phyloP scores from a whole-genome alignment of 1,139 yeast genomes.

The Yamadazyma friedrichii region DNA sequence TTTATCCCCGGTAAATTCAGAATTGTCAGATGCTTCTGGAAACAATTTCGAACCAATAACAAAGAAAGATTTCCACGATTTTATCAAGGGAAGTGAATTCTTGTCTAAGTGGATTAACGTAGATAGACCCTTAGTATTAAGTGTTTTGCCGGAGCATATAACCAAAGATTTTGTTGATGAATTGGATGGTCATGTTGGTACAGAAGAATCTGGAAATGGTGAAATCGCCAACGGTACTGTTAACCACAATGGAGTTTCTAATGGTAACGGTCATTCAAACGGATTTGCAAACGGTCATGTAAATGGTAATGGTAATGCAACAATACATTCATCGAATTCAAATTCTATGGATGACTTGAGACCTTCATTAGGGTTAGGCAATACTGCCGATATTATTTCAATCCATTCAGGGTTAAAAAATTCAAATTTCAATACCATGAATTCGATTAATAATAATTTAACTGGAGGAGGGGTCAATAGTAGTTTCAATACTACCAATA shows the following conservation, averaged over 20 bases:
- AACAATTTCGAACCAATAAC: conserved; percentile 12
- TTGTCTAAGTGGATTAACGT: conserved; percentile 35
- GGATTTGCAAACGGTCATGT: conserved; percentile 9
- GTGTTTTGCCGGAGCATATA: conserved; percentile 9
- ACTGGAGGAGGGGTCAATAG: conserved; percentile 1
- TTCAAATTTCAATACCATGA: conserved; percentile 8
- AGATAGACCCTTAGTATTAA: conserved; percentile 24
- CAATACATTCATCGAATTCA: conserved; percentile 4
- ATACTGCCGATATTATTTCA: conserved; percentile 41
- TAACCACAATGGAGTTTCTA: not conserved
- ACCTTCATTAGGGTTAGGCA: conserved; percentile 36
- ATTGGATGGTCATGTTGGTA: not conserved
- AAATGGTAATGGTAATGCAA: conserved; percentile 2
- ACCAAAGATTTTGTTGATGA: conserved; percentile 4
- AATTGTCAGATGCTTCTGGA: conserved; percentile 2
- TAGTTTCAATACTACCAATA: conserved; percentile 10
- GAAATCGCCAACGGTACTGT: conserved; percentile 5
- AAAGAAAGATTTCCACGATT: conserved; percentile 27
- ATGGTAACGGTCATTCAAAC: conserved; percentile 7
- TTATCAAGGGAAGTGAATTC: conserved; percentile 32
- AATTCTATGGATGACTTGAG: conserved; percentile 7
- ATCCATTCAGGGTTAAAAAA: conserved; percentile 37
- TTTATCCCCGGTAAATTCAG: conserved; percentile 12
- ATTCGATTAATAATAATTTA: conserved; percentile 1
- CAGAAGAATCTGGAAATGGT: not conserved